Conservation (phyloP, 805 yeast genomes). For the Starmerella kuoi region DNA sequence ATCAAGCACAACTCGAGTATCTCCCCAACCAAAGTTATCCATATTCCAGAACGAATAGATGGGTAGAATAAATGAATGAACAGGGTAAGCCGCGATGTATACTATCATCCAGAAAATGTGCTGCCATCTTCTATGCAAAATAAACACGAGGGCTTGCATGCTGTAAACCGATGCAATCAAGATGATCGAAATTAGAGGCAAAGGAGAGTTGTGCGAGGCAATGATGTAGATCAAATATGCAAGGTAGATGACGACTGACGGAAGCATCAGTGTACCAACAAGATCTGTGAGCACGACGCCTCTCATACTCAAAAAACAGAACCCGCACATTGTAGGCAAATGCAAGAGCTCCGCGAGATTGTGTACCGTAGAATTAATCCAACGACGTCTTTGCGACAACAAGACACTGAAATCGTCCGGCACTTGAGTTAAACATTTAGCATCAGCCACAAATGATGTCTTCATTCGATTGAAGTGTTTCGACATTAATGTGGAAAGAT, state of each 20-base stretch:
- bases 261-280: constrained; percentile 46
- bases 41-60: constrained; percentile 52
- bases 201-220: constrained; percentile 40
- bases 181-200: constrained; percentile 41
- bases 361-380: constrained; percentile 58
- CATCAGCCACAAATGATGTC: constrained; percentile 45
- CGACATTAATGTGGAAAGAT: constrained; percentile 45
- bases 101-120: constrained; percentile 45
- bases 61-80: constrained; percentile 51
- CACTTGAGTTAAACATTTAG: constrained; percentile 45
- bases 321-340: constrained; percentile 49
- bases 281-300: constrained; percentile 46
- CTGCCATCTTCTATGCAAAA: constrained; percentile 35
- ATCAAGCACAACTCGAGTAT: constrained; percentile 45
- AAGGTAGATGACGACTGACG: constrained; percentile 45
- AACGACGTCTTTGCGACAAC: constrained; percentile 81
- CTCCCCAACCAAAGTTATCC: constrained; percentile 57
- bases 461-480: constrained; percentile 45
- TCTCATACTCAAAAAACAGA: constrained; percentile 49
- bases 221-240: constrained; percentile 41
- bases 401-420: constrained; percentile 70
- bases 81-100: constrained; percentile 45
- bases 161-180: constrained; percentile 48
- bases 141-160: constrained; percentile 46
- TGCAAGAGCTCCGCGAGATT: constrained; percentile 46